Evolutionary conservation across 148 eudicot genomes (phyloP), one percentile per base, ranked within the genome.

Genomic region (Gaultheria prostrata): DNA sequence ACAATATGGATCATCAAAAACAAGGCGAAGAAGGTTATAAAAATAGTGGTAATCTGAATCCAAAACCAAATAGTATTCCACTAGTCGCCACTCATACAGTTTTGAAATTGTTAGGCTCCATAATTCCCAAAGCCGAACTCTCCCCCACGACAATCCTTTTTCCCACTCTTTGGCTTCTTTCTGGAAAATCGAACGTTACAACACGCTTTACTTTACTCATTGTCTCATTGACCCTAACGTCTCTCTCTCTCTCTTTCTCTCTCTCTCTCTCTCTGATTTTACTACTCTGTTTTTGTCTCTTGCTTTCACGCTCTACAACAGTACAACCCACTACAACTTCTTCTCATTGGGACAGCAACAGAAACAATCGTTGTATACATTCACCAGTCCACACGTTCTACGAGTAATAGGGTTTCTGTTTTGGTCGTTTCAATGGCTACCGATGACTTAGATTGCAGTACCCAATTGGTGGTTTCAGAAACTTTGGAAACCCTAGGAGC

Each of bases 201-300:
- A 75, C 78, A 45, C 32, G n/a, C 76, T 33, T 20, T 10, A 32
- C 46, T 17, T 72, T 74, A 43, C 51, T 74, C 28, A 39, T 73
- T 45, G 53, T 20, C 51, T 74, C 28, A 39, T 73, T 45, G 53
- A 43, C 77, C 77, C 50, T 21, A 74, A 43, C 49, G 49, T 45
- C 78, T 75, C 78, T 75, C 78, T 75, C 54, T 75, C 78, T 43
- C 53, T 43, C 77, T 73, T 21, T 75, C 78, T 75, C 80, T 77
- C 63, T 51, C 80, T 77, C 80, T 26, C 57, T 72, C 18, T 13
- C 28, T 30, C 45, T 14, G n/a, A n/a, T n/a, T n/a, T 39, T 39
- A 3, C 8, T 18, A 8, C 26, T 43, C 28, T 9, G 46, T 18
- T 74, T 33, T 43, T 77, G 61, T 77, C 80, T 77, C n/a, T 28